A percentile compares a stretch with the other conserved stretches of the same genome.
Evolutionary conservation across 1,139 yeast species (phyloP).

Genomic region (Zygosaccharomyces pseudobailii): DNA sequence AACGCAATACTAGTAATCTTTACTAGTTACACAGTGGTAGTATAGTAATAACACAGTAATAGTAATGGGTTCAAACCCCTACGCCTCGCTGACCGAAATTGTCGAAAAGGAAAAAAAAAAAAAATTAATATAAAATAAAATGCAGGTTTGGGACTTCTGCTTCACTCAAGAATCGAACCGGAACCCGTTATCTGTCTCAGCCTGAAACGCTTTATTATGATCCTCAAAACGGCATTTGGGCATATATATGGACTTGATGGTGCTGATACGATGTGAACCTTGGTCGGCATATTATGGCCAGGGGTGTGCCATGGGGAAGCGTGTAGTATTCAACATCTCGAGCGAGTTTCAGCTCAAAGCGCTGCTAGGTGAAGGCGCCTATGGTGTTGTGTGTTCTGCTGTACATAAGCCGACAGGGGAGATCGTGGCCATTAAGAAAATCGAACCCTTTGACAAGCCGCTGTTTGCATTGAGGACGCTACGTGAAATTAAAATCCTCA

Average conservation of each 20-base stretch:
- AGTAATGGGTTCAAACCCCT: too few species aligned
- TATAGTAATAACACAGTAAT: too few species aligned
- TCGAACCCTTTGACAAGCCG: slow-evolving; percentile 87
- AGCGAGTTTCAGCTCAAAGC: slow-evolving; percentile 82
- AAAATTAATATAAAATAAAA: not conserved
- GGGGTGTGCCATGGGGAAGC: slow-evolving; percentile 31
- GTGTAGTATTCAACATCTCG: slow-evolving; percentile 77
- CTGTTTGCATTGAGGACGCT: slow-evolving; percentile 89
- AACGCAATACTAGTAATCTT: too few species aligned
- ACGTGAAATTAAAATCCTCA: slow-evolving; percentile 80
- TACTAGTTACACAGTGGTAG: too few species aligned
- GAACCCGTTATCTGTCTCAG: not conserved
- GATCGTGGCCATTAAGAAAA: slow-evolving; percentile 91
- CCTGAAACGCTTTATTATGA: slow-evolving; percentile 2
- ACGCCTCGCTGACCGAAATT: too few species aligned
- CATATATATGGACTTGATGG: not conserved
- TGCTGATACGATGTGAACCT: not conserved
- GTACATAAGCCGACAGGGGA: slow-evolving; percentile 82
- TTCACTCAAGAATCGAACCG: slow-evolving; percentile 1
- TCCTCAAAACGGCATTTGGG: slow-evolving; percentile 1
- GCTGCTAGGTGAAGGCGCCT: slow-evolving; percentile 95
- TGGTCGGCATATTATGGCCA: not conserved
- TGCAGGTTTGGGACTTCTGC: not conserved
- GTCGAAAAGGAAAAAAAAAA: not conserved
- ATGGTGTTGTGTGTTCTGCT: slow-evolving; percentile 94